Conservation (phyloP, 306 rosid genomes). For the Casuarina equisetifolia region DNA sequence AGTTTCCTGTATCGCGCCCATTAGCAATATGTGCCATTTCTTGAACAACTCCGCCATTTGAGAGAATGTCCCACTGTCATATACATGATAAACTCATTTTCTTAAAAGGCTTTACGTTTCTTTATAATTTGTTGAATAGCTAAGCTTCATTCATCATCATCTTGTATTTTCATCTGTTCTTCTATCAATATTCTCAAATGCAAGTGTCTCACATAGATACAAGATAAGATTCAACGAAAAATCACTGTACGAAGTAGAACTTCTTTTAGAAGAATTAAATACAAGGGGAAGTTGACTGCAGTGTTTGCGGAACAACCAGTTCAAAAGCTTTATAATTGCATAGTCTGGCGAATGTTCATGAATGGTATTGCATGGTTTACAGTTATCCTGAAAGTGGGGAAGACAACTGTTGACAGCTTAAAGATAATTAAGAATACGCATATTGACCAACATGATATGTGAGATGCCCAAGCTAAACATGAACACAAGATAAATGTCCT, state of each 20-base stretch:
- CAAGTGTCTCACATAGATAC: not conserved
- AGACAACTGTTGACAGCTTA: no score
- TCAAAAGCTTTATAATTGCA: no score
- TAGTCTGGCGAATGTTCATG: no score
- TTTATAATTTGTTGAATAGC: not conserved
- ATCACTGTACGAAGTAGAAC: not conserved
- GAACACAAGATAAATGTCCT: no score
- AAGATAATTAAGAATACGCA: no score
- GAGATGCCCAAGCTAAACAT: no score
- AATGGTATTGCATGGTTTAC: no score
- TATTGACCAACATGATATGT: no score
- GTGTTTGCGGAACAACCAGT: no score
- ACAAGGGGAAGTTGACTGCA: no score
- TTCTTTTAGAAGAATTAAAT: not conserved
- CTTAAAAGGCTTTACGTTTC: not conserved
- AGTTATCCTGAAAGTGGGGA: no score
- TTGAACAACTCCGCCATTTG: constrained; percentile 89
- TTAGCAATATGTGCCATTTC: constrained; percentile 98
- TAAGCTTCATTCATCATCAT: not conserved
- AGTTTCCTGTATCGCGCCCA: constrained; percentile 85
- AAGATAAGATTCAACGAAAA: not conserved
- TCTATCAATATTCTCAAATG: not conserved
- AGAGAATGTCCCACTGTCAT: constrained; percentile 93
- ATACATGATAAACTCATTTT: not conserved
- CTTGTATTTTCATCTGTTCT: not conserved